Evolutionary conservation across 23 red algal genomes (phyloP).

Genomic region (Gracilaria caudata): DNA sequence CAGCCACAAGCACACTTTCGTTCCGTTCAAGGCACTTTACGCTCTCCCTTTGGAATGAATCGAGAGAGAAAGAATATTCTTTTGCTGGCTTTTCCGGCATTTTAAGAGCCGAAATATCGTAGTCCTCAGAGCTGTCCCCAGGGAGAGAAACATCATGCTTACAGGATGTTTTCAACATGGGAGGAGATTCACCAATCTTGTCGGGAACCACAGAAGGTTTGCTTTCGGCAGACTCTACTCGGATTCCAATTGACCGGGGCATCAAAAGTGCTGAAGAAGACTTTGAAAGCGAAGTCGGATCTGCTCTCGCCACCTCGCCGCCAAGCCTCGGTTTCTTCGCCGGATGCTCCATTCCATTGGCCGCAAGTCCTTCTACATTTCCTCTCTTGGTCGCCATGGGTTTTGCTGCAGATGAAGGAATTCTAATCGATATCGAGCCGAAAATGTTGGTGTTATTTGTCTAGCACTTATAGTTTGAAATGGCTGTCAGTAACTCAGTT

Average conservation of each 20-base stretch:
- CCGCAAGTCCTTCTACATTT: neutral
- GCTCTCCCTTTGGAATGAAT: conserved; percentile 90
- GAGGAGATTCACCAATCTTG: conserved; percentile 50
- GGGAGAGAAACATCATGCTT: conserved; percentile 90
- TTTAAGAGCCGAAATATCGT: conserved; percentile 52
- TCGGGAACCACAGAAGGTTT: conserved; percentile 8
- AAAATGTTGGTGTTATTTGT: neutral
- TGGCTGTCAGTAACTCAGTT: neutral
- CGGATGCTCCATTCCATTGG: neutral
- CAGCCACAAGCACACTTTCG: conserved; percentile 94
- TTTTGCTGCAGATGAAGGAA: neutral
- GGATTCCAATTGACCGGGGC: conserved; percentile 60
- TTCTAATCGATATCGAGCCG: neutral
- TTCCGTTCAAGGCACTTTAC: conserved; percentile 83
- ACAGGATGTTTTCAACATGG: conserved; percentile 72
- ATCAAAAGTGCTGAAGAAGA: conserved; percentile 14
- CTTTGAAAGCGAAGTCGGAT: neutral
- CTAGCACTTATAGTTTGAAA: neutral
- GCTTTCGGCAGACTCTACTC: conserved; percentile 26
- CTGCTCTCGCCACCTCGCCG: neutral
- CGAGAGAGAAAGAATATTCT: conserved; percentile 85
- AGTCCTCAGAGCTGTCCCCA: conserved; percentile 45
- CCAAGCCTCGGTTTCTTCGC: neutral
- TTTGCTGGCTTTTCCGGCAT: conserved; percentile 77
- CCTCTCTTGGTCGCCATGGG: neutral